Base-by-base conservation (phyloP, 768 basidiomycete genomes). In the Suillus occidentalis region DNA sequence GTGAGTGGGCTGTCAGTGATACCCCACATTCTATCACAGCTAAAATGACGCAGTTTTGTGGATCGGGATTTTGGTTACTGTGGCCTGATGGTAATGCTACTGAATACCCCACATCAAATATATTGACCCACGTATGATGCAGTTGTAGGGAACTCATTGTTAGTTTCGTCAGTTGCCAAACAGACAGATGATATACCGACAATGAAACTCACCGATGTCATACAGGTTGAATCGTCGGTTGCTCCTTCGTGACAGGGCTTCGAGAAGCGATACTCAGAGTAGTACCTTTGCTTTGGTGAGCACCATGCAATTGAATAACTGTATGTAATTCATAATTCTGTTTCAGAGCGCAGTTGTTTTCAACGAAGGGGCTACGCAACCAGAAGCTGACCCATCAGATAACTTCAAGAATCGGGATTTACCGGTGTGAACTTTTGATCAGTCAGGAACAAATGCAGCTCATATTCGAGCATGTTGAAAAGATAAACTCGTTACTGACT, bases 111-210 rank as follows among this genome's bases (percentile, higher is more conserved):
- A 13, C 9, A n/a, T n/a, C n/a, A 14, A 37, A 56, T 22, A 37
- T 56, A 37, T n/a, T 56, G 7, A 37, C 55, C 4, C 12, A 56
- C 13, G 10, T 36, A 56, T 56, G 3, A n/a, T 22, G 13, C n/a
- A 57, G 55, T 57, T 14, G 55, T 57, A 9, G 55, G 55, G 36
- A 57, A 8, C 7, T 8, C n/a, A 7, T 37, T 57, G 6, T 22
- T 57, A 22, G 14, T n/a, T 36, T 57, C 55, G 55, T 57, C 14
- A 57, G 55, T 57, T 16, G 55, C n/a, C 55, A 37, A 22, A 57
- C 13, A 6, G 36, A 36, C n/a, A 22, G 12, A 37, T 37, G 13
- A 37, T 56, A n/a, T 22, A 36, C 18, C 13, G 18, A 52, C 28
- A 8, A 3, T 20, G 16, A 55, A 50, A 55, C 53, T 56, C 22